A percentile compares a stretch with the other conserved stretches of the same genome.
Conservation (phyloP, 1,139 yeast genomes). For the Yamadazyma atlantica region DNA sequence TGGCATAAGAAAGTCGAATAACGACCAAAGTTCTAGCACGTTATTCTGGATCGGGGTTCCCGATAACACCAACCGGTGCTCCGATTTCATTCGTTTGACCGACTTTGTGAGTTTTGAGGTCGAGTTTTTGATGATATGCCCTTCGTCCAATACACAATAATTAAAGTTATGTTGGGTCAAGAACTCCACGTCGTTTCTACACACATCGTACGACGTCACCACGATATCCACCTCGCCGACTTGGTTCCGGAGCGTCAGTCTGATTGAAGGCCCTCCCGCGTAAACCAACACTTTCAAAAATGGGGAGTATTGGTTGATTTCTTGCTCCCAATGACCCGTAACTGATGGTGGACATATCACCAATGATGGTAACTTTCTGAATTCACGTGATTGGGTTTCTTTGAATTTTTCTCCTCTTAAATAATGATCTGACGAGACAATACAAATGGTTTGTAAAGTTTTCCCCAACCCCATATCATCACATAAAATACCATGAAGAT, state of each 20-base stretch:
- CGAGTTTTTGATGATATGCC: slow-evolving; percentile 94
- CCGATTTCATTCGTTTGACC: slow-evolving; percentile 78
- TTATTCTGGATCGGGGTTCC: slow-evolving; percentile 99
- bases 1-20: slow-evolving; percentile 97
- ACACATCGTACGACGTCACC: slow-evolving; percentile 94
- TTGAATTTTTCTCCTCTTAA: slow-evolving; percentile 69
- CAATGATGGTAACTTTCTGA: slow-evolving; percentile 75
- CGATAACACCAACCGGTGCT: slow-evolving; percentile 85
- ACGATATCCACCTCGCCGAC: slow-evolving; percentile 73
- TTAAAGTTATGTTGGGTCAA: slow-evolving; percentile 69
- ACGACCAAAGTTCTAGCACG: slow-evolving; percentile 94
- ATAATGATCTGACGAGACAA: slow-evolving; percentile 94
- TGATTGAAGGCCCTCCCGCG: slow-evolving; percentile 86
- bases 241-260: slow-evolving; percentile 55
- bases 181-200: slow-evolving; percentile 81
- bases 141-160: slow-evolving; percentile 96
- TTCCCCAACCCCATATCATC: slow-evolving; percentile 99
- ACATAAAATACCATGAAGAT: slow-evolving; percentile 93
- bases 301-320: slow-evolving; percentile 86
- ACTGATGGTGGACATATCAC: slow-evolving; percentile 95
- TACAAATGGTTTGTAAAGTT: slow-evolving; percentile 95
- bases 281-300: slow-evolving; percentile 79
- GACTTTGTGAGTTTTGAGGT: slow-evolving; percentile 85
- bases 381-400: slow-evolving; percentile 64
- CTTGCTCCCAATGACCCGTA: slow-evolving; percentile 99